A percentile compares a stretch with the other conserved stretches of the same genome.
These are phyloP conservation scores for Trypanosoma scelopori DNA, from an alignment of 208 protist species.

Conservation along the genomic window DNA sequence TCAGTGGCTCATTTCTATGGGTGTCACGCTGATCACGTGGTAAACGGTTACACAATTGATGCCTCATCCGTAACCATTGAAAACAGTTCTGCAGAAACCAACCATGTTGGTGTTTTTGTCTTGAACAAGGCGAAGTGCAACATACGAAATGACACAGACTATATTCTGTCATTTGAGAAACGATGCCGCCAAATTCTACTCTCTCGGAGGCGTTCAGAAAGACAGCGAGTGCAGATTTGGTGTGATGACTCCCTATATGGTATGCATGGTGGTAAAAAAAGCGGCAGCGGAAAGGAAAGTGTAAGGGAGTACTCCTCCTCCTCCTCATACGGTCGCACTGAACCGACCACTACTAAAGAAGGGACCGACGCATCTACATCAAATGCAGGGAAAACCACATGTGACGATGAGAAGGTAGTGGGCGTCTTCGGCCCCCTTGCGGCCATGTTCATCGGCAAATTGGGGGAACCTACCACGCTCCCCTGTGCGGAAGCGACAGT, in stretches of 20 bases:
- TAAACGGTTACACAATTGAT: slow-evolving; percentile 84
- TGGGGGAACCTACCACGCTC: no score
- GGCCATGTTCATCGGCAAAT: no score
- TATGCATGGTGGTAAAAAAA: not conserved
- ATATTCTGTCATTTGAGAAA: slow-evolving; percentile 32
- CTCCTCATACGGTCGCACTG: not conserved
- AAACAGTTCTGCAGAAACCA: slow-evolving; percentile 57
- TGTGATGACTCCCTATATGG: no score
- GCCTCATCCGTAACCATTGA: slow-evolving; percentile 65
- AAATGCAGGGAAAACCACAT: no score
- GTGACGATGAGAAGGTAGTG: no score
- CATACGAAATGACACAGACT: slow-evolving; percentile 38
- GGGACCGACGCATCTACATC: no score
- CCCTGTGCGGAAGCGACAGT: not conserved
- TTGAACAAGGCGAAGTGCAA: slow-evolving; percentile 72
- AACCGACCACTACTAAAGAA: no score
- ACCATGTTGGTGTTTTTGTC: slow-evolving; percentile 73
- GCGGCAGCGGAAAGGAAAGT: not conserved
- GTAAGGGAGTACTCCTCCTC: not conserved
- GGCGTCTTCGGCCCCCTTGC: no score
- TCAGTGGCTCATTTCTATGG: slow-evolving; percentile 68
- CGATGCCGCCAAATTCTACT: slow-evolving; percentile 34
- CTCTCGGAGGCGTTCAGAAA: slow-evolving; percentile 12
- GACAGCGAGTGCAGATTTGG: not conserved
- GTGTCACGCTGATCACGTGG: slow-evolving; percentile 64